phyloP scores from a whole-genome alignment of 768 basidiomycete genomes.

The Lactarius psammicola region DNA sequence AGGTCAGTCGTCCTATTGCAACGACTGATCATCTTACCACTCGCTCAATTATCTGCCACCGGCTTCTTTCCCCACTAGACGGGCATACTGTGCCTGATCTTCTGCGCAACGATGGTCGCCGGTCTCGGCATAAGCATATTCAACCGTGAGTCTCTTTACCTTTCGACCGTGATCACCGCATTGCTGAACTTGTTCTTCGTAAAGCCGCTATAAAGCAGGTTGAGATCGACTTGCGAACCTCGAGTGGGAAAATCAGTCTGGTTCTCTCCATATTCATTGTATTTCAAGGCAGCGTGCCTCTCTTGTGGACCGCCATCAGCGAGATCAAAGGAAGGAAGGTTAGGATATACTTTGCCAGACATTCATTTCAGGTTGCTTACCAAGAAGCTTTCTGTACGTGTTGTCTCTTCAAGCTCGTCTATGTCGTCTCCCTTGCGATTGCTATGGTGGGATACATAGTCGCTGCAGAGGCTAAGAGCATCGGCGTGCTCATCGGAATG shows the following conservation, averaged over 20 bases:
- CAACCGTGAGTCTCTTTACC: conserved; percentile 50
- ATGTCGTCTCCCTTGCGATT: conserved; percentile 50
- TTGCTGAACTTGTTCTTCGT: background rate
- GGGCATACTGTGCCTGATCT: conserved; percentile 44
- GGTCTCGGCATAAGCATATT: conserved; percentile 60
- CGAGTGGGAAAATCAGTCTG: conserved; percentile 59
- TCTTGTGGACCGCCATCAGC: conserved; percentile 66
- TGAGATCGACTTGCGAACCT: conserved; percentile 57
- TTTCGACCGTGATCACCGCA: background rate
- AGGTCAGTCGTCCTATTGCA: conserved; percentile 40
- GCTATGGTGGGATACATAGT: conserved; percentile 56
- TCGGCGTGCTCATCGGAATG: conserved; percentile 63
- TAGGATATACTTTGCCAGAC: conserved; percentile 28
- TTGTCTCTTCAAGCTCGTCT: conserved; percentile 42
- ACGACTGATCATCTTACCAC: conserved; percentile 1
- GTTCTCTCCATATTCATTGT: conserved; percentile 71
- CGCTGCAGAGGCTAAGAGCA: conserved; percentile 53
- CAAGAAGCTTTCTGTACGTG: background rate
- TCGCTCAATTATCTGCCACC: background rate
- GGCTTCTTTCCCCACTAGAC: conserved; percentile 34
- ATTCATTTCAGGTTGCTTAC: background rate
- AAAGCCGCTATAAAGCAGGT: conserved; percentile 64
- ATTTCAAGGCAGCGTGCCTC: conserved; percentile 64
- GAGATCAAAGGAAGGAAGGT: conserved; percentile 78
- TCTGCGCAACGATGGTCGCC: conserved; percentile 55